Evolutionary conservation across 176 grass and related monocot genomes (phyloP), one percentile per base, ranked within the genome.

Genomic region (Carex cristatella): DNA sequence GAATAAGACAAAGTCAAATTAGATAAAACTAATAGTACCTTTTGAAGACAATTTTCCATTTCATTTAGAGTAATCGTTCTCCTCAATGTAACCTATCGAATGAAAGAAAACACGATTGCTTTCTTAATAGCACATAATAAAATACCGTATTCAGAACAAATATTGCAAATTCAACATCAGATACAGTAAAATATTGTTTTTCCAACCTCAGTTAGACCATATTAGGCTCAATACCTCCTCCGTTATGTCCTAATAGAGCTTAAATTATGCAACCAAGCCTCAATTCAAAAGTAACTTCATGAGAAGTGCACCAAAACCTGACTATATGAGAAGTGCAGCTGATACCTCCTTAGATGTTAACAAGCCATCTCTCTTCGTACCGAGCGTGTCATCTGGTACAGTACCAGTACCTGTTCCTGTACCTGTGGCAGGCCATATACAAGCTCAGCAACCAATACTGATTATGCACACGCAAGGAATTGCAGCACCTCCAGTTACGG

Each of bases 71-170:
- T 62, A 64, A 84, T 53, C 19, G 37, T 12, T 30, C 61, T 90
- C 90, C 83, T 93, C 90, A n/a, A 93, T 30, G 80, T 88, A 91
- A 87, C 82, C 94, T 97, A 84, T 61, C 19, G 81, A 82, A 84
- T 79, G 84, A 40, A 86, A 76, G 35, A 12, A 85, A 23, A 83
- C 55, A 57, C 11, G 1, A 65, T 53, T 70, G 33, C 4, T 84
- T 70, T 61, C 65, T 65, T 23, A 73, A 61, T 15, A 12, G 71
- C 79, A 82, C 23, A 81, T 81, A 54, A 55, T 28, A 23, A 12
- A 11, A 32, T n/a, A 87, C 64, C 3, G 46, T 38, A 61, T 65
- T 83, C 23, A 18, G 46, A 67, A 63, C 76, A 83, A 76, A 83
- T 14, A 71, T 69, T 14, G 77, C 54, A 65, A 56, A 5, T 5